Percentiles rank a stretch among this genome's conserved stretches.
phyloP scores from a whole-genome alignment of 768 basidiomycete genomes.

The Termitomyces titanicus region DNA sequence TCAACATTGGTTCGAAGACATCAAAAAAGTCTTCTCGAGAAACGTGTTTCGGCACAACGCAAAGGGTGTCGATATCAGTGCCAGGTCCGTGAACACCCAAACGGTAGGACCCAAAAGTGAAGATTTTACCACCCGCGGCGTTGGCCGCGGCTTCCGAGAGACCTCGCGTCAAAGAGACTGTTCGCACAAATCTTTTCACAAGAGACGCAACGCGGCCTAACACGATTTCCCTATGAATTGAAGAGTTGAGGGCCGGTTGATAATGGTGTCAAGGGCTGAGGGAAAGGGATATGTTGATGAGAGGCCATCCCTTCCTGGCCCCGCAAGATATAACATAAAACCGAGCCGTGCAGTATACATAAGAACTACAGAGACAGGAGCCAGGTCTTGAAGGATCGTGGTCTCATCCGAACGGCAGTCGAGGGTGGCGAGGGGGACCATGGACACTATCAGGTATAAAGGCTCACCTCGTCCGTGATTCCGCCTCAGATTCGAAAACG shows the following conservation, averaged over 20 bases:
- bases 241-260: slow-evolving; percentile 15
- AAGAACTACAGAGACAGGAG: not conserved
- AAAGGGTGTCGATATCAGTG: slow-evolving; percentile 96
- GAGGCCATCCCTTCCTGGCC: slow-evolving; percentile 7
- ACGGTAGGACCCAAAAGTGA: slow-evolving; percentile 97
- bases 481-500: slow-evolving; percentile 87
- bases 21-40: slow-evolving; percentile 95
- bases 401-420: slow-evolving; percentile 5
- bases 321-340: slow-evolving; percentile 2
- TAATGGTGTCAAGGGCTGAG: not conserved
- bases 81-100: slow-evolving; percentile 96
- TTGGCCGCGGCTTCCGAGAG: slow-evolving; percentile 84
- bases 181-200: slow-evolving; percentile 90
- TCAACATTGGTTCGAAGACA: slow-evolving; percentile 85
- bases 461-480: slow-evolving; percentile 81
- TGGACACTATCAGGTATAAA: slow-evolving; percentile 7
- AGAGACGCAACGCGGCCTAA: slow-evolving; percentile 85
- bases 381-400: slow-evolving; percentile 9
- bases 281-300: slow-evolving; percentile 6
- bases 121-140: slow-evolving; percentile 96
- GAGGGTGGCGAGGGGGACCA: slow-evolving; percentile 7
- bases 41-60: slow-evolving; percentile 96
- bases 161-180: slow-evolving; percentile 73
- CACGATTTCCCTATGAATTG: slow-evolving; percentile 75
- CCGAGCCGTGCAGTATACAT: slow-evolving; percentile 3